Evolutionary conservation across 2,329 filamentous ascomycete species (phyloP), one percentile per base, ranked within the genome.

Genomic region (Thelonectria rubi): DNA sequence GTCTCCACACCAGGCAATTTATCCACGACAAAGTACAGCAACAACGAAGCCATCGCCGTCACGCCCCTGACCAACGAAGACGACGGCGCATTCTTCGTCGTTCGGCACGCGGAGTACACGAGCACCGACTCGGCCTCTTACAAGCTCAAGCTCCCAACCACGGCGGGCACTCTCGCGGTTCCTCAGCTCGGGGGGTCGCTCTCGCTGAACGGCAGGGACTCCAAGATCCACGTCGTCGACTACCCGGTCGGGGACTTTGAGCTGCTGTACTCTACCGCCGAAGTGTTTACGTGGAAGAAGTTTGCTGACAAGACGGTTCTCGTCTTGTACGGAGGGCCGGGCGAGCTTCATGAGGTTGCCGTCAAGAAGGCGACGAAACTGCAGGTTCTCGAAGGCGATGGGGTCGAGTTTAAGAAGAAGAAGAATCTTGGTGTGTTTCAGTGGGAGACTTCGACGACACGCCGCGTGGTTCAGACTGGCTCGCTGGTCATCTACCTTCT

Each of bases 221-320:
- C 88, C 0, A 91, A 86, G 75, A 82, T 90, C 43, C 86, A 89
- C 69, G 84, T 91, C 4, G 87, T 84, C 0, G 87, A 92, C 66
- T 92, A 91, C 61, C 79, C 84, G 12, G 75, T 91, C 48, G 87
- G 86, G 0, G 81, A 83, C n/a, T 75, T 79, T 5, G 84, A 79
- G 1, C 70, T 92, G 15, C 73, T 91, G 1, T 92, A 91, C 74
- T 91, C 87, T 0, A 89, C 89, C 2, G 88, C 87, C 0, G 89
- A 92, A 69, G 84, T 92, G 21, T 86, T 88, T 63, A 91, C 88
- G 0, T 90, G 88, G 85, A 89, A 92, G 73, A 81, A 84, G 53
- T 87, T 89, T 61, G 80, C 79, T 0, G 77, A 83, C 40, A 84
- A 82, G 72, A 88, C 85, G 14, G 83, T 88, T 1, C 74, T 91